Conservation (phyloP, 352 stramenopile genomes). For the Pythium oligandrum region DNA sequence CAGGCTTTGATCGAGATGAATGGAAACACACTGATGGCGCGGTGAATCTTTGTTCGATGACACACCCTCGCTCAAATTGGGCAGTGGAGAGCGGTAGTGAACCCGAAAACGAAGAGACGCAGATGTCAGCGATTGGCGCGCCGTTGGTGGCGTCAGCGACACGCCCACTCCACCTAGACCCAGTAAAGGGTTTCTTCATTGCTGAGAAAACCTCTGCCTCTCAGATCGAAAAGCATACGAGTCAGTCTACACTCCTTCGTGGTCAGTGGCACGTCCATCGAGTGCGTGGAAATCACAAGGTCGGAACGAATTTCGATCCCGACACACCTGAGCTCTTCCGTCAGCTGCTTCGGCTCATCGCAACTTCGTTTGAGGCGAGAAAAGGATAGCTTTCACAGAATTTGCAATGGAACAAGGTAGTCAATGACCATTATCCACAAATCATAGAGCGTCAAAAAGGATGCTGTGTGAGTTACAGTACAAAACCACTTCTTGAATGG, state of each 20-base stretch:
- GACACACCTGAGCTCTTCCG: slow-evolving; percentile 13
- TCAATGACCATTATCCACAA: neutral
- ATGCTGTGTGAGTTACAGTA: too few relatives aligned
- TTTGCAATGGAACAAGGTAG: neutral
- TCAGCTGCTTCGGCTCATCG: slow-evolving; percentile 17
- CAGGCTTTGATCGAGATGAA: slow-evolving; percentile 42
- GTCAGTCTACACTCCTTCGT: neutral
- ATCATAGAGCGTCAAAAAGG: too few relatives aligned
- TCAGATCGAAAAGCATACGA: neutral
- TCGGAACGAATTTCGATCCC: slow-evolving; percentile 19
- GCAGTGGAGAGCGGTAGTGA: neutral
- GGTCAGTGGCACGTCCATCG: slow-evolving; percentile 21
- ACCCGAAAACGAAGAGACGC: neutral
- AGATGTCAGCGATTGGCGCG: neutral
- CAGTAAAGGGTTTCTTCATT: neutral
- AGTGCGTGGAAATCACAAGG: slow-evolving; percentile 21
- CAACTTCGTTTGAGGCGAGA: slow-evolving; percentile 13
- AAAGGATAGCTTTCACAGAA: neutral
- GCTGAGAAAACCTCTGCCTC: neutral
- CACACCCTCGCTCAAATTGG: neutral
- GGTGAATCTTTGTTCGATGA: slow-evolving; percentile 71
- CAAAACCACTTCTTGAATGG: too few relatives aligned
- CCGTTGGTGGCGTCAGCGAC: neutral
- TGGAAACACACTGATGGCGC: slow-evolving; percentile 68
- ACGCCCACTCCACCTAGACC: neutral